These are phyloP conservation scores for Fereydounia khargensis DNA, from an alignment of 1,284 basidiomycete species.

Conservation along the genomic window DNA sequence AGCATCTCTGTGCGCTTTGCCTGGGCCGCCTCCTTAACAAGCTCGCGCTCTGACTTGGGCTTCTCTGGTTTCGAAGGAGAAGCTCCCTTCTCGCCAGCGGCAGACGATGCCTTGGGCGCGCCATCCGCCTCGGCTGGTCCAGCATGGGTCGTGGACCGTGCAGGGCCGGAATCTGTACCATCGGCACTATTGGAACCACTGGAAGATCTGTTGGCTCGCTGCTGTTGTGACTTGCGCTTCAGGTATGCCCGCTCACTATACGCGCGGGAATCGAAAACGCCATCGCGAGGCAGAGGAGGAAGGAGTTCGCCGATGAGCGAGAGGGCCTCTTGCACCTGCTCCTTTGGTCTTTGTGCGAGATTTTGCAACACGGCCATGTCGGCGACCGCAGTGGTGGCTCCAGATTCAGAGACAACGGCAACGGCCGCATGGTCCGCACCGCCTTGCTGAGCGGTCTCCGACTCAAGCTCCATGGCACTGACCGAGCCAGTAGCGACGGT, in stretches of 20 bases:
- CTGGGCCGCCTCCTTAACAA: conserved; percentile 36
- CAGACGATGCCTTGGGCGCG: conserved; percentile 3
- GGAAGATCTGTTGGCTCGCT: background rate
- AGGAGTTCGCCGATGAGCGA: conserved; percentile 48
- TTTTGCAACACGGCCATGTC: conserved; percentile 99
- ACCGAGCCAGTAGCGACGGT: background rate
- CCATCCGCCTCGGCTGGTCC: conserved; percentile 2
- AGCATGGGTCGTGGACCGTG: too few relatives aligned
- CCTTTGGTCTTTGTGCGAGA: conserved; percentile 90
- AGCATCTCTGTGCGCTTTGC: conserved; percentile 44
- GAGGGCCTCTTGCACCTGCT: conserved; percentile 60
- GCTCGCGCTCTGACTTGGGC: conserved; percentile 22
- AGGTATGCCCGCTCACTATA: conserved; percentile 82
- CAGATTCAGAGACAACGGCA: conserved; percentile 10
- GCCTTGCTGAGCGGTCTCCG: background rate
- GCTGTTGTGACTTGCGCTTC: conserved; percentile 12
- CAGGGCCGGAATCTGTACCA: too few relatives aligned
- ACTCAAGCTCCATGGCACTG: background rate
- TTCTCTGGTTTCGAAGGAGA: conserved; percentile 29
- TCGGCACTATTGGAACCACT: too few relatives aligned
- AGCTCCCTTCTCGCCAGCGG: conserved; percentile 1
- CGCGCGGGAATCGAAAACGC: conserved; percentile 83
- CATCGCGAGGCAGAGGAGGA: conserved; percentile 64
- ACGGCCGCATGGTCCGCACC: conserved; percentile 6
- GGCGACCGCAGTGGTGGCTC: conserved; percentile 24